Evolutionary conservation across 108 stramenopile genomes (phyloP).

Genomic region (Fragilariopsis cylindrus): DNA sequence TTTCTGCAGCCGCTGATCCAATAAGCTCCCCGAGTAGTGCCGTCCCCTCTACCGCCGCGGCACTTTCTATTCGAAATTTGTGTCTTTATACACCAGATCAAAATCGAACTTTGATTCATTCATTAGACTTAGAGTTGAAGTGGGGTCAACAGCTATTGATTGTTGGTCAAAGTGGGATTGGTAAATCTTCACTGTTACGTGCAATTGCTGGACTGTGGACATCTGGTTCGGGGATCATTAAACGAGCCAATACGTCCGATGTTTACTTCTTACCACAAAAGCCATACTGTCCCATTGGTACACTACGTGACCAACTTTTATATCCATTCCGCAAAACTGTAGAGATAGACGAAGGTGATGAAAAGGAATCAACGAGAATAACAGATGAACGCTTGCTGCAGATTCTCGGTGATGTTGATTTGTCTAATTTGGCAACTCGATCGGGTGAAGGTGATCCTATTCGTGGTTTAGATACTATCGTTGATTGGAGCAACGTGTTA

Average conservation of each 20-base stretch:
- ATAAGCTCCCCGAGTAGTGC: not conserved
- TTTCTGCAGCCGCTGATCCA: not conserved
- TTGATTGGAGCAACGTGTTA: slow-evolving; percentile 84
- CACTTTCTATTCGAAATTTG: slow-evolving; percentile 44
- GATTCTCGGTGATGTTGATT: slow-evolving; percentile 60
- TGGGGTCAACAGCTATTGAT: slow-evolving; percentile 65
- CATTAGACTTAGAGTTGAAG: slow-evolving; percentile 46
- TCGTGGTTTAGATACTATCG: slow-evolving; percentile 51
- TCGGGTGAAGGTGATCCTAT: slow-evolving; percentile 65
- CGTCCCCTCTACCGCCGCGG: not conserved
- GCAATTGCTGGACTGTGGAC: slow-evolving; percentile 86
- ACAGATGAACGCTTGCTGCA: slow-evolving; percentile 30
- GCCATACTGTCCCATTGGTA: slow-evolving; percentile 83
- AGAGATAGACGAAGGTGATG: not conserved
- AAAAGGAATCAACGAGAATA: not conserved
- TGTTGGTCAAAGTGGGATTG: slow-evolving; percentile 63
- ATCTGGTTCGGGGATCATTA: slow-evolving; percentile 65
- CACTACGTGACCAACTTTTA: slow-evolving; percentile 74
- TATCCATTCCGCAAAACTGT: slow-evolving; percentile 45
- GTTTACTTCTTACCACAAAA: slow-evolving; percentile 86
- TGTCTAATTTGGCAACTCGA: slow-evolving; percentile 54
- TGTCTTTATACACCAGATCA: slow-evolving; percentile 46
- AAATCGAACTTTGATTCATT: slow-evolving; percentile 47
- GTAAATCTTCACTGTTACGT: slow-evolving; percentile 61
- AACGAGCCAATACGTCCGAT: slow-evolving; percentile 53